Percentiles rank a stretch among this genome's conserved stretches.
phyloP scores from a whole-genome alignment of 345 rosid species.

The Acer campestre region DNA sequence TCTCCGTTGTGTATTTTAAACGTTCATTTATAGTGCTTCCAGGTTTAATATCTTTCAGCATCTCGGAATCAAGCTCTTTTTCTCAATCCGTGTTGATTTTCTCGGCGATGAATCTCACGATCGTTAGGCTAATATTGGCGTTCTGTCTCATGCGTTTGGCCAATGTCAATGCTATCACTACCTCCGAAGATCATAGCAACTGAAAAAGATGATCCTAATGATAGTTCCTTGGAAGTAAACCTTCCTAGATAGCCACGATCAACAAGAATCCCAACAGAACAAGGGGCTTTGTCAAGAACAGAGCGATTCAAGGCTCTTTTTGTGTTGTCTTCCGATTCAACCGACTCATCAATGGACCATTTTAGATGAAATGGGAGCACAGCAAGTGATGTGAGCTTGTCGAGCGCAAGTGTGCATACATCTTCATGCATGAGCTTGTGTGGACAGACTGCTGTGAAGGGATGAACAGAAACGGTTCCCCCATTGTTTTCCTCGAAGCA shows the following conservation, averaged over 20 bases:
- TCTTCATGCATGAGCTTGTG: slow-evolving; percentile 13
- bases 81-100: slow-evolving; percentile 32
- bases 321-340: slow-evolving; percentile 15
- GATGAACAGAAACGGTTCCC: background rate
- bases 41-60: slow-evolving; percentile 34
- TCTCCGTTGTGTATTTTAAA: slow-evolving; percentile 30
- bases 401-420: slow-evolving; percentile 12
- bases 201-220: background rate
- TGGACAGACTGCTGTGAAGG: slow-evolving; percentile 12
- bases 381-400: slow-evolving; percentile 1
- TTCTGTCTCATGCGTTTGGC: slow-evolving; percentile 55
- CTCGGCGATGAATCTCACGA: slow-evolving; percentile 29
- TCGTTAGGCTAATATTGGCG: slow-evolving; percentile 29
- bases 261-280: slow-evolving; percentile 19
- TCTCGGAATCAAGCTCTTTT: slow-evolving; percentile 36
- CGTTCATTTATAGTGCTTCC: background rate
- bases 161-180: slow-evolving; percentile 46
- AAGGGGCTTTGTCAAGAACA: slow-evolving; percentile 22
- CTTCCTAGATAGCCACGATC: slow-evolving; percentile 1
- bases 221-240: background rate
- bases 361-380: slow-evolving; percentile 19
- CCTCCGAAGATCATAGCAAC: slow-evolving; percentile 60
- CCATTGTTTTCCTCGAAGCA: background rate
- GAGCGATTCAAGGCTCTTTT: slow-evolving; percentile 11
- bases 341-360: slow-evolving; percentile 17